Percentiles rank a stretch among this genome's conserved stretches.
phyloP scores from a whole-genome alignment of 2,329 filamentous ascomycete genomes.

The Teratosphaeria epicoccoides region DNA sequence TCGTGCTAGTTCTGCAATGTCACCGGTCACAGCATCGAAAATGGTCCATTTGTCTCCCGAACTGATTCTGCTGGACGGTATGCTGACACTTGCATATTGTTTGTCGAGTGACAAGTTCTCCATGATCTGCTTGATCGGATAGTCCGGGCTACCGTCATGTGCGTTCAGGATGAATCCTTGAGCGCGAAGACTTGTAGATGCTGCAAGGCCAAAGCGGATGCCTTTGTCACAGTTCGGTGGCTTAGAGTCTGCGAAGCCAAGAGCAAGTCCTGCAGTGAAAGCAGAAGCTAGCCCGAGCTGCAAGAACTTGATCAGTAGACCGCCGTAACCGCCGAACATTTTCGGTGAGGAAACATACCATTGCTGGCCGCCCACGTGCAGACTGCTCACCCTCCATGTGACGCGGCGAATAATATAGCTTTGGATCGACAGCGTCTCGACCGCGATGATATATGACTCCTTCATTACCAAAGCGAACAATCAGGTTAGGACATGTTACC shows the following conservation, averaged over 20 bases:
- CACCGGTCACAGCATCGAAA: conserved; percentile 23
- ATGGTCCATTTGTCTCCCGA: conserved; percentile 26
- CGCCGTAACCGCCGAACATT: too few relatives aligned
- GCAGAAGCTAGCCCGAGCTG: conserved; percentile 22
- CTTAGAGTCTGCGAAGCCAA: conserved; percentile 22
- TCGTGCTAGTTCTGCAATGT: conserved; percentile 23
- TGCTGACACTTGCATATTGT: conserved; percentile 17
- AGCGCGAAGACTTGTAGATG: conserved; percentile 7
- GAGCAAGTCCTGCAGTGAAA: conserved; percentile 25
- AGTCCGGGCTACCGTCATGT: conserved; percentile 18
- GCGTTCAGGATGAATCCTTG: conserved; percentile 18
- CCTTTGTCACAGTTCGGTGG: conserved; percentile 20
- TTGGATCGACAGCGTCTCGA: conserved; percentile 24
- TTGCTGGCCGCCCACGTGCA: neutral
- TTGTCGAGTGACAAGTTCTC: conserved; percentile 14
- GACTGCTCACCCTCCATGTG: conserved; percentile 13
- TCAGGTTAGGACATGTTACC: conserved; percentile 26
- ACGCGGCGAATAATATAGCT: conserved; percentile 23
- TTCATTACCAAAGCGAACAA: conserved; percentile 25
- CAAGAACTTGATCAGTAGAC: conserved; percentile 2
- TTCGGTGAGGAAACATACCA: conserved; percentile 1
- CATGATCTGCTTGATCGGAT: conserved; percentile 19
- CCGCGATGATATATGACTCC: conserved; percentile 26
- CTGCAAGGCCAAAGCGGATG: conserved; percentile 21
- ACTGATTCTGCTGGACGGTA: conserved; percentile 23